Evolutionary conservation across 352 stramenopile genomes (phyloP), one percentile per base, ranked within the genome.

Genomic region (Phytophthora megakarya): DNA sequence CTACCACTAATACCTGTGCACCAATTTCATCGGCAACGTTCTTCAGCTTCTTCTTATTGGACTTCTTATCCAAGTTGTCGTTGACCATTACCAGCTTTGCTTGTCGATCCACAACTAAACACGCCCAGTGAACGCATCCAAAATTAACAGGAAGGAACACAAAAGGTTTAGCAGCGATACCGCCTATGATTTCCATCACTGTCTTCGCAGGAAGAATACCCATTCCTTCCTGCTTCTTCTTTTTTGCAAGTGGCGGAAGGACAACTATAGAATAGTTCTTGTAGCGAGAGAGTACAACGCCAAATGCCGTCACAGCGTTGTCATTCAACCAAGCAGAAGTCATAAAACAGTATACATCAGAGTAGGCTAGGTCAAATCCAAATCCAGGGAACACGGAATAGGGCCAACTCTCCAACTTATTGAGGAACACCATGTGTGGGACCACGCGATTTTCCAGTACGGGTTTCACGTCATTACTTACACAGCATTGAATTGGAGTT

Each of bases 101-200:
- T n/a, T 9, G 19, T n/a, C 30, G 21, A 16, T 62, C 30, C 18
- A 62, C 28, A 18, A 47, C 40, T 15, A 62, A 38, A 18, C 54
- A 32, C 21, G 4, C 25, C 54, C 54, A 53, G 23, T 47, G 42
- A 51, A 32, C 43, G 1, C 40, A 28, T 40, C 44, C 37, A 3
- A 54, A 37, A 10, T 54, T 39, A 9, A 62, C 28, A 13, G 43
- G 40, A 26, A 54, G 16, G 30, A 62, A 54, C 13, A 62, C 54
- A 25, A 30, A 62, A 9, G 46, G 30, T 15, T n/a, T 1, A 22
- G 25, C 23, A 0, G 54, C 19, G 40, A 59, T 43, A 38, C 42
- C 32, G 16, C 12, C 42, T 47, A 30, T 21, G 47, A 54, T 62
- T 16, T 52, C 44, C 25, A 26, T 5, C 19, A 47, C 10, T 38